These are phyloP conservation scores for Candida sanyiensis DNA, from an alignment of 805 yeast genomes.

Conservation along the genomic window DNA sequence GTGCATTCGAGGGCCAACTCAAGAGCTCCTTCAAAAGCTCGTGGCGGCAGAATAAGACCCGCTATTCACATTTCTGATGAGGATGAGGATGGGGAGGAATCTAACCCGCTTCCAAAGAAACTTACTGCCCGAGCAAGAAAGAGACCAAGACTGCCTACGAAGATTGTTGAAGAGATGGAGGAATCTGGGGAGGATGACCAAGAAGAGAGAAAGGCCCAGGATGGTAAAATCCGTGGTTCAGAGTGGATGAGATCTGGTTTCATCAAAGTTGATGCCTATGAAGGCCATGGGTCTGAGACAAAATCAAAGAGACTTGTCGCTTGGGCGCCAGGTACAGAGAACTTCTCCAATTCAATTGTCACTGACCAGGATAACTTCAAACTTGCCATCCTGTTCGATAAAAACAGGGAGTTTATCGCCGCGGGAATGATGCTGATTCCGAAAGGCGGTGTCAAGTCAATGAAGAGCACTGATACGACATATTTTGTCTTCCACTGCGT, in stretches of 20 bases:
- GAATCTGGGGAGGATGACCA: slow-evolving; percentile 18
- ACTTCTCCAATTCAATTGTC: slow-evolving; percentile 34
- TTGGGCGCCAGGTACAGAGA: slow-evolving; percentile 55
- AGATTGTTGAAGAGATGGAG: slow-evolving; percentile 28
- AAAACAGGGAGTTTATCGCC: slow-evolving; percentile 58
- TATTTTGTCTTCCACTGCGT: slow-evolving; percentile 72
- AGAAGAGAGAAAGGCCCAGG: slow-evolving; percentile 24
- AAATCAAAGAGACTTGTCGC: slow-evolving; percentile 48
- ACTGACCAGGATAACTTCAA: slow-evolving; percentile 49
- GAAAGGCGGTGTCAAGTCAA: slow-evolving; percentile 50
- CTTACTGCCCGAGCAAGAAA: no score
- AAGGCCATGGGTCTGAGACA: slow-evolving; percentile 43
- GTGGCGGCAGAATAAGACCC: no score
- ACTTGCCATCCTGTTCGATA: slow-evolving; percentile 59
- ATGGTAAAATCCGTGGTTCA: slow-evolving; percentile 34
- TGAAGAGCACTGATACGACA: slow-evolving; percentile 53
- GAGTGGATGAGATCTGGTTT: slow-evolving; percentile 46
- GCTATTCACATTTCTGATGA: background rate
- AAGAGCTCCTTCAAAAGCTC: slow-evolving; percentile 5
- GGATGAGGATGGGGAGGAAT: background rate
- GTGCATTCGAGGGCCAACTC: slow-evolving; percentile 8
- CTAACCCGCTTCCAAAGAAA: no score
- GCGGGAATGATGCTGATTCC: slow-evolving; percentile 71
- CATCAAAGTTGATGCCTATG: slow-evolving; percentile 43
- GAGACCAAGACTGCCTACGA: no score